Conservation (phyloP, 2,329 filamentous ascomycete genomes). For the Pseudocercospora musae region DNA sequence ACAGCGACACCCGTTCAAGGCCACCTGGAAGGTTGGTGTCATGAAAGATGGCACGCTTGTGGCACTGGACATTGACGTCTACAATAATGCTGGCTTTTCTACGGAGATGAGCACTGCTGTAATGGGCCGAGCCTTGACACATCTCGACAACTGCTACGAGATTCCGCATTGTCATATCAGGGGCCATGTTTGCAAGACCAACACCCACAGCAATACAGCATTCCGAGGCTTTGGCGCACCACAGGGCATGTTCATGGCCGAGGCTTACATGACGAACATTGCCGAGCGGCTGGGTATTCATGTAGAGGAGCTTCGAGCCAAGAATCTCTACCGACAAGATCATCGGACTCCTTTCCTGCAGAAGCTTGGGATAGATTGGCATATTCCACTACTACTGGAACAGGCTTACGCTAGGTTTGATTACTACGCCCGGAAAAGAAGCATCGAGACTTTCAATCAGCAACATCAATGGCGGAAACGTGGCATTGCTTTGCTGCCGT, state of each 20-base stretch:
- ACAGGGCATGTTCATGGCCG: neutral
- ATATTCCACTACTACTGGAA: neutral
- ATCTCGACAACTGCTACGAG: neutral
- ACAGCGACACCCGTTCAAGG: conserved; percentile 89
- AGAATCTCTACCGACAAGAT: neutral
- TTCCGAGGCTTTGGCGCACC: neutral
- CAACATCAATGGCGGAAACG: conserved; percentile 88
- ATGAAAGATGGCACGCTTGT: conserved; percentile 61
- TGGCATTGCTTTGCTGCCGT: conserved; percentile 80
- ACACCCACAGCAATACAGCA: neutral
- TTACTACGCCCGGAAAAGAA: neutral
- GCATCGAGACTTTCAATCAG: neutral
- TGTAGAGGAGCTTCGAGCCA: neutral
- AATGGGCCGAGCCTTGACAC: neutral
- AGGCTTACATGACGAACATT: neutral
- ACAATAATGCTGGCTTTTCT: neutral
- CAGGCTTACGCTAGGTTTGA: neutral
- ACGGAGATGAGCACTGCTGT: neutral
- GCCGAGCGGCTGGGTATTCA: neutral
- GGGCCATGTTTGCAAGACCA: neutral
- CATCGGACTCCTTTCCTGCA: neutral
- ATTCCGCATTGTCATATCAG: conserved; percentile 59
- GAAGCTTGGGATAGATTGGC: neutral
- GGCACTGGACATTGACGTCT: neutral
- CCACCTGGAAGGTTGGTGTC: conserved; percentile 86